Evolutionary conservation across 805 yeast species (phyloP).

Genomic region (Monosporozyma yasuniensis): DNA sequence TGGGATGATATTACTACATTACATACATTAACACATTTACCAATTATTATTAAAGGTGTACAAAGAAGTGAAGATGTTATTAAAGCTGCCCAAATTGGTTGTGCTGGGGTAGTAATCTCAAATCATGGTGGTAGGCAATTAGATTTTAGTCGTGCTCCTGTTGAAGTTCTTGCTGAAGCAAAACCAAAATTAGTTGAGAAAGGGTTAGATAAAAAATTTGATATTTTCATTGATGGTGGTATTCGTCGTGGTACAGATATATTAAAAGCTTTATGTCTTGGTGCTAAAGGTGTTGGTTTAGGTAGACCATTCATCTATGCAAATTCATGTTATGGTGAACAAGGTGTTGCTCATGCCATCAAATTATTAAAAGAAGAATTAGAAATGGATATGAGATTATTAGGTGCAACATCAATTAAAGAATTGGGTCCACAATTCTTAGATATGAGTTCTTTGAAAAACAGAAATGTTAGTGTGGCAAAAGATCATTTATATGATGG

Average conservation of each 20-base stretch:
- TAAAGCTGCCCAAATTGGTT: constrained; percentile 61
- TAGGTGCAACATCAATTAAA: constrained; percentile 57
- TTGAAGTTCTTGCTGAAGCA: constrained; percentile 65
- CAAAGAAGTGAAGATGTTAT: constrained; percentile 75
- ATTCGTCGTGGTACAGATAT: constrained; percentile 61
- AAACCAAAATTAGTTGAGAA: constrained; percentile 42
- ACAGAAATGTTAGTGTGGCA: constrained; percentile 38
- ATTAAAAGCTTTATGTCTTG: constrained; percentile 56
- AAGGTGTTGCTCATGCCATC: constrained; percentile 52
- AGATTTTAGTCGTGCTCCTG: constrained; percentile 72
- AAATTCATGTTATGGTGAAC: constrained; percentile 53
- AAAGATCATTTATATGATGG: constrained; percentile 45
- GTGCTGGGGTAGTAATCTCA: constrained; percentile 71
- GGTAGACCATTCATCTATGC: constrained; percentile 64
- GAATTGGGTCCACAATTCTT: constrained; percentile 54
- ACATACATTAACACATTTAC: constrained; percentile 47
- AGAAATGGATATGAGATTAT: constrained; percentile 66
- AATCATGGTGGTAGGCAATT: constrained; percentile 89
- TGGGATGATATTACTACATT: constrained; percentile 61
- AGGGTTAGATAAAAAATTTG: constrained; percentile 42
- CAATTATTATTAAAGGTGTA: constrained; percentile 74
- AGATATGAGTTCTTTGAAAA: constrained; percentile 42
- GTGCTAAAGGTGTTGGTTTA: constrained; percentile 63
- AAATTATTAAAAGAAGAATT: constrained; percentile 61
- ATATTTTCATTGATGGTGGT: constrained; percentile 61